phyloP scores from a whole-genome alignment of 2,329 filamentous ascomycete species.

The Talaromyces sp. region DNA sequence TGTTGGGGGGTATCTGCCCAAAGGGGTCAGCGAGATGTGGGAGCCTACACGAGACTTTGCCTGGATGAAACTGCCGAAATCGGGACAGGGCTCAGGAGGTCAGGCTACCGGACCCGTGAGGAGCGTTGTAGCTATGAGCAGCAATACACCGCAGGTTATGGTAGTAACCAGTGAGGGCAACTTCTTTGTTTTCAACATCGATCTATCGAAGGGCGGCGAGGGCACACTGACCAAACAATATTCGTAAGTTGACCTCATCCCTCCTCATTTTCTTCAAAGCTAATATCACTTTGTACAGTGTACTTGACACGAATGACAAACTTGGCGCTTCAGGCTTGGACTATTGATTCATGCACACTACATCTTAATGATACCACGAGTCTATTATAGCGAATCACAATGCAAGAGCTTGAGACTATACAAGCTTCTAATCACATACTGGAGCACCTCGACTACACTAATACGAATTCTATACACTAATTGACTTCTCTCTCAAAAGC shows the following conservation, averaged over 20 bases:
- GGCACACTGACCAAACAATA: conserved; percentile 88
- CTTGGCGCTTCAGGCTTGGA: conserved; percentile 28
- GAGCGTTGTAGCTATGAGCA: conserved; percentile 97
- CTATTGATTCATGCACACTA: conserved; percentile 8
- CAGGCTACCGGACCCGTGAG: conserved; percentile 59
- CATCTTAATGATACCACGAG: conserved; percentile 4
- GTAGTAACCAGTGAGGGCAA: conserved; percentile 93
- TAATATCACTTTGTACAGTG: conserved; percentile 28
- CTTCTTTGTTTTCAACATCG: conserved; percentile 93
- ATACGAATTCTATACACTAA: conserved; percentile 18
- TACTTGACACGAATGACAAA: conserved; percentile 45
- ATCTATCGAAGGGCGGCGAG: conserved; percentile 91
- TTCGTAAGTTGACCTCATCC: conserved; percentile 63
- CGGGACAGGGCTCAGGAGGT: conserved; percentile 36
- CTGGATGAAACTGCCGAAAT: conserved; percentile 85
- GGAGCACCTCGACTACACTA: background rate
- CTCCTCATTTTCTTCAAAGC: conserved; percentile 4
- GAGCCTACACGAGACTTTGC: conserved; percentile 93
- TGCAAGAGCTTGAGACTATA: background rate
- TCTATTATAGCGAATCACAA: conserved; percentile 6
- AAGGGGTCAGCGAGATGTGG: conserved; percentile 96
- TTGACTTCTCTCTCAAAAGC: conserved; percentile 28
- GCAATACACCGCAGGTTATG: conserved; percentile 93
- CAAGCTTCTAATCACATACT: background rate
- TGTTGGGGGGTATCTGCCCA: conserved; percentile 86